These are phyloP conservation scores for Leucocoprinus leucothites DNA, from an alignment of 768 basidiomycete species.

Conservation along the genomic window DNA sequence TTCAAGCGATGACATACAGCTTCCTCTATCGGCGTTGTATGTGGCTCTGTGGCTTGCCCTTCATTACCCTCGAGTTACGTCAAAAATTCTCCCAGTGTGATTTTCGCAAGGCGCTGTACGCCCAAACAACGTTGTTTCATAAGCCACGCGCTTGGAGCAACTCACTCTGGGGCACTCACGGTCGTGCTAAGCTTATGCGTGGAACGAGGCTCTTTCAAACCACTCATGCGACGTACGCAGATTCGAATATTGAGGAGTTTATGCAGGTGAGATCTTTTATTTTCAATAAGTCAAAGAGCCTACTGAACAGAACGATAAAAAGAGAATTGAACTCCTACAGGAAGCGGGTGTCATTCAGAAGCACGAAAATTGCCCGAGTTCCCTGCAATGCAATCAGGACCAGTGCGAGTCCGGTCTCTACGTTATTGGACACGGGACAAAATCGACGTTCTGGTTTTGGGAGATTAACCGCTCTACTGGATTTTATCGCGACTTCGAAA, in stretches of 20 bases:
- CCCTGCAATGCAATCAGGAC: not conserved
- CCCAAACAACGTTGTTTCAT: not conserved
- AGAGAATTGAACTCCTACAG: not conserved
- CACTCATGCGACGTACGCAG: not conserved
- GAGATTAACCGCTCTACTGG: not conserved
- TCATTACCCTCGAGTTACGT: too few species aligned
- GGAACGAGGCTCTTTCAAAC: not conserved
- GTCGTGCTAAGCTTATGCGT: not conserved
- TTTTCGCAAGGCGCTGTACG: not conserved
- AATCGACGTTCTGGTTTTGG: slow-evolving; percentile 3
- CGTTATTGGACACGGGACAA: not conserved
- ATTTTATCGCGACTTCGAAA: not conserved
- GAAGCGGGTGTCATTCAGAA: not conserved
- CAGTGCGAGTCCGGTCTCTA: not conserved
- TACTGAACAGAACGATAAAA: not conserved
- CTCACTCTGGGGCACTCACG: not conserved
- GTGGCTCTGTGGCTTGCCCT: not conserved
- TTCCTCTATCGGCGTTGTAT: not conserved
- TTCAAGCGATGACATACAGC: not conserved
- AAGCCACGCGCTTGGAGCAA: not conserved
- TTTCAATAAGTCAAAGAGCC: not conserved
- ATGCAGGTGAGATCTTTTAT: not conserved
- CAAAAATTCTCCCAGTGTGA: not conserved
- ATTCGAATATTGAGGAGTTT: not conserved
- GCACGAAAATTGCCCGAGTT: not conserved